Percentiles rank a stretch among this genome's conserved stretches.
These are phyloP conservation scores for Cucurbita argyrosperma DNA, from an alignment of 306 rosid species.

Conservation along the genomic window DNA sequence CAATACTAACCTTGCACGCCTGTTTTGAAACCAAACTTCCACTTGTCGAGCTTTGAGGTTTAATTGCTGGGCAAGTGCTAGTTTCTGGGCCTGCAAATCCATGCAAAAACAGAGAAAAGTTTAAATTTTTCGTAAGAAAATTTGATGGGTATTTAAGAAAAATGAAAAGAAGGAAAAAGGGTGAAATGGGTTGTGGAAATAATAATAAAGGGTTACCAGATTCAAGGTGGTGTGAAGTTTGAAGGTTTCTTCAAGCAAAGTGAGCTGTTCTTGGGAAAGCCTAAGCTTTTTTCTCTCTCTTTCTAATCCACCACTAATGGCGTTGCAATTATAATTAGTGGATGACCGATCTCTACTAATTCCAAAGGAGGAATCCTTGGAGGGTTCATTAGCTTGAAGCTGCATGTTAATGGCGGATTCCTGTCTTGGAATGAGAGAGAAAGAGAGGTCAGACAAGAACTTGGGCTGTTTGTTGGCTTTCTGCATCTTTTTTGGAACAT, in stretches of 20 bases:
- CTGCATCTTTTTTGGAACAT: conserved; percentile 14
- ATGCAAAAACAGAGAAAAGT: neutral
- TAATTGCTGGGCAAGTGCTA: conserved; percentile 50
- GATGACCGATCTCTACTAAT: neutral
- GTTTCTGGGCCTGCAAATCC: conserved; percentile 49
- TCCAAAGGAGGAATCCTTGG: neutral
- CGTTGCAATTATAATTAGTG: neutral
- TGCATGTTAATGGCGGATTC: neutral
- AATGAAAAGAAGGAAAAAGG: neutral
- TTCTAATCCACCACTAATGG: neutral
- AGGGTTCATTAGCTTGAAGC: too few species aligned
- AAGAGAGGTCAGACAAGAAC: neutral
- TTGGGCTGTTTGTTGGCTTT: neutral
- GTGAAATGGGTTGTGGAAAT: neutral
- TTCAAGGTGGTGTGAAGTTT: conserved; percentile 47
- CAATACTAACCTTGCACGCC: conserved; percentile 55
- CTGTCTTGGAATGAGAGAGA: neutral
- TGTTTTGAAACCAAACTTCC: conserved; percentile 94
- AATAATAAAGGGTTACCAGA: conserved; percentile 17
- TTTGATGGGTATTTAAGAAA: neutral
- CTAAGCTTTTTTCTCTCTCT: conserved; percentile 44
- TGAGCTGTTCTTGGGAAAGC: conserved; percentile 58
- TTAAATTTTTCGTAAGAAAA: neutral
- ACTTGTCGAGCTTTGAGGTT: conserved; percentile 70
- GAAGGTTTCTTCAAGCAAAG: conserved; percentile 58